Evolutionary conservation across 2,329 filamentous ascomycete species (phyloP).

Genomic region (Aureobasidium leucospermi): DNA sequence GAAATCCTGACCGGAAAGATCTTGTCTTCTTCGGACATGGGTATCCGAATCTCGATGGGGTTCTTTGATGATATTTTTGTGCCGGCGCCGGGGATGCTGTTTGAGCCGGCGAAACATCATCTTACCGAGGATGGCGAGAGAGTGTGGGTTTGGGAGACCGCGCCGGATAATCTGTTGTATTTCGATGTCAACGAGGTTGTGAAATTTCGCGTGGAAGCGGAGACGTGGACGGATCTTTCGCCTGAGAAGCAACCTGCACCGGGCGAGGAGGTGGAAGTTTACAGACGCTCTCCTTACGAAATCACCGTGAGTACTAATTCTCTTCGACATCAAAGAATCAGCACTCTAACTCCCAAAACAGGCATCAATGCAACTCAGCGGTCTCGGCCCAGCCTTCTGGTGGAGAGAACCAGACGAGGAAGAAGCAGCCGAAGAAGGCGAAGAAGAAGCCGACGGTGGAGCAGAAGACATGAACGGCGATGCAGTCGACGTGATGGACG

Average conservation of each 20-base stretch:
- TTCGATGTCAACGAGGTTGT: slow-evolving; percentile 89
- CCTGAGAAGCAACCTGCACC: slow-evolving; percentile 68
- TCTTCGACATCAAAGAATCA: neutral
- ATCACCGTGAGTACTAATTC: slow-evolving; percentile 40
- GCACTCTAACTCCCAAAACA: slow-evolving; percentile 15
- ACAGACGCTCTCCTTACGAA: slow-evolving; percentile 63
- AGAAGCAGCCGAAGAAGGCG: slow-evolving; percentile 8
- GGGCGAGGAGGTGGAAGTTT: slow-evolving; percentile 54
- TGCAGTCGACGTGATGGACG: slow-evolving; percentile 8
- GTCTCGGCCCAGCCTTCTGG: slow-evolving; percentile 42
- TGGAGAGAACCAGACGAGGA: slow-evolving; percentile 26
- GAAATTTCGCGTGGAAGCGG: slow-evolving; percentile 74
- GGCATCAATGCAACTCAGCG: slow-evolving; percentile 41
- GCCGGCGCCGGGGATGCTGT: slow-evolving; percentile 59
- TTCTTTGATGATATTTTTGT: slow-evolving; percentile 94
- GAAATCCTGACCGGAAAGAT: slow-evolving; percentile 86
- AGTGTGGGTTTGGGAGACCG: slow-evolving; percentile 77
- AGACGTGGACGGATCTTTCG: slow-evolving; percentile 86
- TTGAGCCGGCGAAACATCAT: slow-evolving; percentile 58
- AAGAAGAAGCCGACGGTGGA: slow-evolving; percentile 3
- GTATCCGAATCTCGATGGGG: slow-evolving; percentile 76
- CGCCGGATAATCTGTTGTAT: slow-evolving; percentile 61
- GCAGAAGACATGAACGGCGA: slow-evolving; percentile 4
- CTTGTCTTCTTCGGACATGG: slow-evolving; percentile 61
- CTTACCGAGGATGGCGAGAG: slow-evolving; percentile 44